Evolutionary conservation across 768 basidiomycete genomes (phyloP), one percentile per base, ranked within the genome.

Genomic region (Russula virescens): DNA sequence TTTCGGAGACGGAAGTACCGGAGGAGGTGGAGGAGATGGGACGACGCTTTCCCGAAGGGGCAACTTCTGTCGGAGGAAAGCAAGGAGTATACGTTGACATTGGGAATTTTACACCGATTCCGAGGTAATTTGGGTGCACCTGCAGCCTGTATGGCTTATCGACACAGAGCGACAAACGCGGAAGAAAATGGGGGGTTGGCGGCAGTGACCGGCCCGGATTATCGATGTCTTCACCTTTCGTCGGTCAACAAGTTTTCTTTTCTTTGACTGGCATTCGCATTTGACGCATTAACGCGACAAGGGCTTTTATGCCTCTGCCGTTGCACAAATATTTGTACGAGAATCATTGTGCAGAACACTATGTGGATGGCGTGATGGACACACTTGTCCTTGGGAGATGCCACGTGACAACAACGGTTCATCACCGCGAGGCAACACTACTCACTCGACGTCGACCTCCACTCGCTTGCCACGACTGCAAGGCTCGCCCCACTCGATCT

Each of bases 1-100:
- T 55, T 23, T 18, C 47, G 16, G 60, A 50, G 40, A 21, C 40
- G 4, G 60, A 55, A 34, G 54, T 26, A 23, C 38, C 13, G 2
- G 62, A 63, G 5, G 46, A 52, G 1, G 9, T 19, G 13, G 61
- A 53, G 18, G 49, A 26, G 14, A 51, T 26, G 28, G 19, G 23
- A 28, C 35, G 45, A 26, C 19, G 35, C 14, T 3, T 35, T 25
- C 21, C 11, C 11, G 56, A 31, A 23, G 42, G 55, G 23, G 19
- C 31, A 11, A 31, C 3, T 10, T 53, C 16, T 5, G 55, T 35
- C 11, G 46, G 47, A n/a, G 58, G 62, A 45, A 63, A 63, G 18
- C 40, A 60, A 54, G 62, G 62, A 16, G 62, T 63, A 38, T 55
- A 63, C 3, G 47, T 50, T 35, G 62, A 60, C 62, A 63, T 58